Evolutionary conservation across 2,329 filamentous ascomycete species (phyloP).

Genomic region (Fusarium sororula): DNA sequence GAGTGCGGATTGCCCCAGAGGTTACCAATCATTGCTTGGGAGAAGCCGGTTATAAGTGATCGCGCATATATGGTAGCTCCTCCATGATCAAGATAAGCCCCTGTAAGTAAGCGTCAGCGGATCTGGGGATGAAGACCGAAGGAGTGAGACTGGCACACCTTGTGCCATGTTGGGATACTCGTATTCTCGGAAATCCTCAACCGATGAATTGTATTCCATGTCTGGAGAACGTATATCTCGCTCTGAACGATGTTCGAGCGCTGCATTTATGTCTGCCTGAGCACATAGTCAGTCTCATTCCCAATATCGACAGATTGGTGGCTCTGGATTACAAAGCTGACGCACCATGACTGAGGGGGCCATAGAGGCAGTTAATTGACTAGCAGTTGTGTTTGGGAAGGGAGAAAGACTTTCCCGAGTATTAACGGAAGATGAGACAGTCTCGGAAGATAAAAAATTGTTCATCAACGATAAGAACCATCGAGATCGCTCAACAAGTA

Average conservation of each 20-base stretch:
- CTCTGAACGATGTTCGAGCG: constrained; percentile 15
- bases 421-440: background rate
- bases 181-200: constrained; percentile 40
- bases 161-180: constrained; percentile 43
- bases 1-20: constrained; percentile 78
- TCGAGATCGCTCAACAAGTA: background rate
- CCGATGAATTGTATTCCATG: constrained; percentile 40
- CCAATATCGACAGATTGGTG: background rate
- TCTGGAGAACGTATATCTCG: background rate
- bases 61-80: constrained; percentile 66
- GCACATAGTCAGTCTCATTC: background rate
- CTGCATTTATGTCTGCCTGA: constrained; percentile 20
- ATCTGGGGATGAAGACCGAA: background rate
- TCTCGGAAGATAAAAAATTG: background rate
- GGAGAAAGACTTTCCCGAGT: background rate
- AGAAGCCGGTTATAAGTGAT: constrained; percentile 65
- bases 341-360: constrained; percentile 30
- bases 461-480: background rate
- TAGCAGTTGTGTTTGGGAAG: background rate
- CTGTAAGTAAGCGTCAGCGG: constrained; percentile 22
- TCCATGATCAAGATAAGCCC: constrained; percentile 66
- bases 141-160: constrained; percentile 23
- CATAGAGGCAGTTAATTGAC: background rate
- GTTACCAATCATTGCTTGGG: constrained; percentile 61
- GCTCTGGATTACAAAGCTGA: background rate